A percentile compares a stretch with the other conserved stretches of the same genome.
phyloP scores from a whole-genome alignment of 2,329 filamentous ascomycete genomes.

The Thielaviopsis punctulata region DNA sequence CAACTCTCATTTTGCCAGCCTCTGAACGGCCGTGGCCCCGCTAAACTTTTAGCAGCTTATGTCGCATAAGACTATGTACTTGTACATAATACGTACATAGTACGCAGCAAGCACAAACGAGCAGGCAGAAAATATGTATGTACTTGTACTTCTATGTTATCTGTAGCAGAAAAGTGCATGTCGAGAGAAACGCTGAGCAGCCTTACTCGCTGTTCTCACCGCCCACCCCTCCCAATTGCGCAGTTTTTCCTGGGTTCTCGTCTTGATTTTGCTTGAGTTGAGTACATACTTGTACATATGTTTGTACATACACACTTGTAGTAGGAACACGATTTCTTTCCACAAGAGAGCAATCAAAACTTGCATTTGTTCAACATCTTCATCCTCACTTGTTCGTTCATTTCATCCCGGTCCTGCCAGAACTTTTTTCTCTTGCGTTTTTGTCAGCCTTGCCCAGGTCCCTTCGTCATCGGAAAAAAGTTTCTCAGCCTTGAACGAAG shows the following conservation, averaged over 20 bases:
- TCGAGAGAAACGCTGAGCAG: neutral
- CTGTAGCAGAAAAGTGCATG: too few species aligned
- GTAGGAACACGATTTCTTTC: neutral
- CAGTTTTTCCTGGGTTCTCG: neutral
- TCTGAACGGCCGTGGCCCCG: neutral
- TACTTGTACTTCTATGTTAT: too few species aligned
- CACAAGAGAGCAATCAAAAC: neutral
- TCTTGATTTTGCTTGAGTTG: neutral
- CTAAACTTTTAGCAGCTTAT: neutral
- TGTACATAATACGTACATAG: neutral
- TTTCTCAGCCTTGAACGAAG: conserved; percentile 1
- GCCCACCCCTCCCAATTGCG: conserved; percentile 1
- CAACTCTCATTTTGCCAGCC: neutral
- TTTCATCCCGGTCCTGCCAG: conserved; percentile 7
- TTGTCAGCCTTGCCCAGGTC: neutral
- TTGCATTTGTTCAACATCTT: neutral
- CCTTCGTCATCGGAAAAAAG: conserved; percentile 1
- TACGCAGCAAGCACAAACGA: neutral
- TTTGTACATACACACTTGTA: too few species aligned
- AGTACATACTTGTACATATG: too few species aligned
- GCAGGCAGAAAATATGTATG: neutral
- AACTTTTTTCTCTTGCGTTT: conserved; percentile 1
- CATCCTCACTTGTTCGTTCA: neutral
- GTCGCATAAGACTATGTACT: neutral
- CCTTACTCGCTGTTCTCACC: conserved; percentile 7